phyloP scores from a whole-genome alignment of 2,329 filamentous ascomycete species.

The Aspergillus sp. region DNA sequence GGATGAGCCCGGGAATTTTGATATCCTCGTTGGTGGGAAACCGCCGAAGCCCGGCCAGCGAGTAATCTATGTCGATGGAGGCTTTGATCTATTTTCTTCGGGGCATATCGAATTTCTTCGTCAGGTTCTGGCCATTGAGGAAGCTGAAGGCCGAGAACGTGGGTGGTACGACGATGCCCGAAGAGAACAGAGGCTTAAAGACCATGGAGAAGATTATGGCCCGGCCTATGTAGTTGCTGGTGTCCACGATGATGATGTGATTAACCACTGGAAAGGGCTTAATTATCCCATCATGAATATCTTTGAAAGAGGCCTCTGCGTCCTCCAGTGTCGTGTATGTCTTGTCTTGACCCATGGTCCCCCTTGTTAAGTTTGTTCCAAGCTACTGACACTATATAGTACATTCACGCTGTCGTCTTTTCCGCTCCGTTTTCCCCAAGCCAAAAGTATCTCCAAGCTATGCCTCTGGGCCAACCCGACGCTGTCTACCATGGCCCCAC shows the following conservation, averaged over 20 bases:
- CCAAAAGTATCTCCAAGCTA: conserved; percentile 72
- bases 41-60: conserved; percentile 76
- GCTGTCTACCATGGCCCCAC: conserved; percentile 97
- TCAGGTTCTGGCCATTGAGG: conserved; percentile 74
- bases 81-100: conserved; percentile 94
- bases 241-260: conserved; percentile 91
- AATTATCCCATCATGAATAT: conserved; percentile 99
- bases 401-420: conserved; percentile 85
- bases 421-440: conserved; percentile 86
- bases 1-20: conserved; percentile 69
- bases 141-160: conserved; percentile 66
- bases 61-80: conserved; percentile 93
- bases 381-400: conserved; percentile 55
- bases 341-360: conserved; percentile 31
- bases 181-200: conserved; percentile 64
- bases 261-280: conserved; percentile 94
- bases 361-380: background rate
- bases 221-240: conserved; percentile 90
- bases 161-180: conserved; percentile 77
- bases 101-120: conserved; percentile 95
- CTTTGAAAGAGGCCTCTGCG: conserved; percentile 92
- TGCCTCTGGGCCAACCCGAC: conserved; percentile 75
- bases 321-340: conserved; percentile 86
- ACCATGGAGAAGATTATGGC: conserved; percentile 72
- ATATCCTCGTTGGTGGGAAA: conserved; percentile 71